Base-by-base conservation (phyloP, 164 flowering plant genomes). In the Berberis thunbergii region DNA sequence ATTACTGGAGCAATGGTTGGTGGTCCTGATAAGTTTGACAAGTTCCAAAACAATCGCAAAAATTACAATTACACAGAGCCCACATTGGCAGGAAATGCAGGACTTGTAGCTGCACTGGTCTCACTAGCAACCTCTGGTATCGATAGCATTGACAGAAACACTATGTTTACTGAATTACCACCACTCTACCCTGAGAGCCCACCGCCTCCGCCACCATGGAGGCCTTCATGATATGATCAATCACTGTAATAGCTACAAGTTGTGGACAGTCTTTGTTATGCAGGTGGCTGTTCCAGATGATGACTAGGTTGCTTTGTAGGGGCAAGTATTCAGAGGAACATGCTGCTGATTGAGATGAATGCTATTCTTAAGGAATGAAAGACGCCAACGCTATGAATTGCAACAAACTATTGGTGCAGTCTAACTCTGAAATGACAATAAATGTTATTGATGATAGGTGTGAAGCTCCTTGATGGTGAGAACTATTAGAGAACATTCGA, bases 1-100 rank as follows among this genome's bases (percentile, higher is more conserved):
- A 71, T 92, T 41, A 72, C 70, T 1, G 96, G 98, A n/a, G 98
- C 96, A 53, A 87, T 92, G 98, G 98, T 92, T 11, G 93, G 85
- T 11, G 96, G 98, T 6, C 98, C 98, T 0, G 89, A 87, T 61
- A 62, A 61, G 54, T 77, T 74, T 11, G 98, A 92, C 69, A 61
- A 70, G 2, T 89, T 80, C 66, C 69, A 42, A 3, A 96, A 92
- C 43, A 78, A 77, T 0, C 83, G 98, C 0, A 46, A 54, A 9
- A 80, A 77, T 57, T 74, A 72, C 65, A 83, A 70, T 79, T 81
- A 77, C 73, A 86, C 84, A 0, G 98, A 87, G 70, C 92, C 98
- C 0, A 89, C 89, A 1, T 4, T 92, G 59, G 96, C 95, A 1
- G 96, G 92, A 43, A 89, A 92, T 73, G 95, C 96, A 1, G 98